phyloP scores from a whole-genome alignment of 1,284 basidiomycete genomes.

The Sanghuangporus sanghuang region DNA sequence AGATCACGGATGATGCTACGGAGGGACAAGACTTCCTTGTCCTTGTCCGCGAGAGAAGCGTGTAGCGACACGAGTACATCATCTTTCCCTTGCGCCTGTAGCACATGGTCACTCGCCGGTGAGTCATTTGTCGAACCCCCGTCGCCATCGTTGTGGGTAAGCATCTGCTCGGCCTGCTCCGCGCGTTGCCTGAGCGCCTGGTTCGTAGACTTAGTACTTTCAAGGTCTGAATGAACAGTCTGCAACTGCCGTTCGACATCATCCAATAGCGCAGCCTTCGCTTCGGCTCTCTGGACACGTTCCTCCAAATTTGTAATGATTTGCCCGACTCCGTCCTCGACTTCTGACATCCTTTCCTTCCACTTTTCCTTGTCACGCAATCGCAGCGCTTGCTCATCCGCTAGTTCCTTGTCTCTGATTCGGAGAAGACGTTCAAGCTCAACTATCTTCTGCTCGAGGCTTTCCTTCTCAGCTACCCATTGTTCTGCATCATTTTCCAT shows the following conservation, averaged over 20 bases:
- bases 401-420: conserved; percentile 32
- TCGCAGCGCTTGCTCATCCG: conserved; percentile 50
- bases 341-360: conserved; percentile 62
- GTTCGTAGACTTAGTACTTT: conserved; percentile 31
- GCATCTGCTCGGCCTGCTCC: conserved; percentile 8
- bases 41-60: background rate
- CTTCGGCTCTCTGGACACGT: conserved; percentile 39
- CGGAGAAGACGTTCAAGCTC: conserved; percentile 43
- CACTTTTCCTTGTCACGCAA: conserved; percentile 59
- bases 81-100: conserved; percentile 1
- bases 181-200: conserved; percentile 18
- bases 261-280: conserved; percentile 26
- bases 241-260: conserved; percentile 30
- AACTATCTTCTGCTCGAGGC: conserved; percentile 44
- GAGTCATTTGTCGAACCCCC: background rate
- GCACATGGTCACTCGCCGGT: background rate
- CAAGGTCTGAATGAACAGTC: conserved; percentile 31
- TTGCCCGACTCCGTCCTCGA: conserved; percentile 58
- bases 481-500: conserved; percentile 53
- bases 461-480: conserved; percentile 60
- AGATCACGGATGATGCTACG: conserved; percentile 2
- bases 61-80: background rate
- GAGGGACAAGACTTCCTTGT: conserved; percentile 1
- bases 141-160: conserved; percentile 4
- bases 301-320: conserved; percentile 62